phyloP scores from a whole-genome alignment of 2,329 filamentous ascomycete species.

The Venturia asperata region DNA sequence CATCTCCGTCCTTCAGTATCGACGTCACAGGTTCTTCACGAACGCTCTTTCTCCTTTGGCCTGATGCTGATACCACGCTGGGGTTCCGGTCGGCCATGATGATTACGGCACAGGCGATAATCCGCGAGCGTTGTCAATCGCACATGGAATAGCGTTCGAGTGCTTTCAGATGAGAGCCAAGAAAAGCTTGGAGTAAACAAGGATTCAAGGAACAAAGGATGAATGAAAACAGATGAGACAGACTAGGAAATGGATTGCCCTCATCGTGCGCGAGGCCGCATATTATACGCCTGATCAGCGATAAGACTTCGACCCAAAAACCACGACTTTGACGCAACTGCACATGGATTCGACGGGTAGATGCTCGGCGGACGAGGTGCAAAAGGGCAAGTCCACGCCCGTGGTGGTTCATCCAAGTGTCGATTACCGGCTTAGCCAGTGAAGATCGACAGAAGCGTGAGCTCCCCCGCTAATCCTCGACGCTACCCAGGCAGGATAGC shows the following conservation, averaged over 20 bases:
- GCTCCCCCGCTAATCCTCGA: not conserved
- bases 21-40: constrained; percentile 48
- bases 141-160: not conserved
- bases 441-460: not conserved
- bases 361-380: constrained; percentile 2
- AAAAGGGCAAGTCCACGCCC: constrained; percentile 11
- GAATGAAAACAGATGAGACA: not conserved
- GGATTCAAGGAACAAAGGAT: not conserved
- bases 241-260: not conserved
- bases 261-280: not conserved
- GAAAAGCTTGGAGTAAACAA: not conserved
- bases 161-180: not conserved
- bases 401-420: constrained; percentile 4
- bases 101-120: not conserved
- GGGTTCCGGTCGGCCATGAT: constrained; percentile 17
- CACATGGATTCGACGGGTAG: constrained; percentile 1
- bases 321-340: not conserved
- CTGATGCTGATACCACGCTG: constrained; percentile 18
- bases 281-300: not conserved
- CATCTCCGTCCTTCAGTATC: constrained; percentile 43
- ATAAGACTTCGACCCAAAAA: not conserved
- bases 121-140: not conserved
- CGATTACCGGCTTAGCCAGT: constrained; percentile 1
- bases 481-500: not conserved
- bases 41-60: constrained; percentile 29